A percentile compares a stretch with the other conserved stretches of the same genome.
Evolutionary conservation across 164 flowering plant species (phyloP).

Genomic region (Macadamia integrifolia): DNA sequence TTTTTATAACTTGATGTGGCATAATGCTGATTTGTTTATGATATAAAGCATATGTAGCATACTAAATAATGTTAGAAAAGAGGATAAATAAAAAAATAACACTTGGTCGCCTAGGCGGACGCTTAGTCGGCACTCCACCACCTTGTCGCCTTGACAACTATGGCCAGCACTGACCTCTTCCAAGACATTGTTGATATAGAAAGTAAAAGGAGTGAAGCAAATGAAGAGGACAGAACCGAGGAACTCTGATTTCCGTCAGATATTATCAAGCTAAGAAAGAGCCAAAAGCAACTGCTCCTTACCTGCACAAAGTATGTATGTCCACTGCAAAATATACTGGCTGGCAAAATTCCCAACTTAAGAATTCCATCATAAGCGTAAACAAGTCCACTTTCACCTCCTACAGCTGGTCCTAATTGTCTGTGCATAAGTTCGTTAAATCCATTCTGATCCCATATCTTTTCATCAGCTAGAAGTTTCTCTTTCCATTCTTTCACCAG

Average conservation of each 20-base stretch:
- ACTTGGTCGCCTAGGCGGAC: no score
- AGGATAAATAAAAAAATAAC: no score
- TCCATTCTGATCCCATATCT: conserved; percentile 97
- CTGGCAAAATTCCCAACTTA: conserved; percentile 84
- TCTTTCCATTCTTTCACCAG: conserved; percentile 89
- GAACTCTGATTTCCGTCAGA: neutral
- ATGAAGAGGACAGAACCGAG: neutral
- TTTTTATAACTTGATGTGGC: no score
- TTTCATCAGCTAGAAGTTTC: conserved; percentile 76
- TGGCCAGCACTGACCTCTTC: neutral
- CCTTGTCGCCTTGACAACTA: no score
- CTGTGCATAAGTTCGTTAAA: conserved; percentile 73
- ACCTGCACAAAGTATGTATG: conserved; percentile 99
- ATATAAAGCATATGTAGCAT: no score
- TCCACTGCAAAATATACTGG: conserved; percentile 95
- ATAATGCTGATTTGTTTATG: no score
- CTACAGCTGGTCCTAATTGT: conserved; percentile 85
- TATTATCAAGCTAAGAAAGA: neutral
- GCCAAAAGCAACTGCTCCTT: conserved; percentile 7
- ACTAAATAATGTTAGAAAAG: no score
- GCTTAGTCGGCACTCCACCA: no score
- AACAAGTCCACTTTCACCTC: conserved; percentile 73
- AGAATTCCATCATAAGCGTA: conserved; percentile 90
- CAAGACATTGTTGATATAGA: neutral
- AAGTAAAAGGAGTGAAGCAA: neutral